phyloP scores from a whole-genome alignment of 352 stramenopile species.

The Pythium sukuiense region DNA sequence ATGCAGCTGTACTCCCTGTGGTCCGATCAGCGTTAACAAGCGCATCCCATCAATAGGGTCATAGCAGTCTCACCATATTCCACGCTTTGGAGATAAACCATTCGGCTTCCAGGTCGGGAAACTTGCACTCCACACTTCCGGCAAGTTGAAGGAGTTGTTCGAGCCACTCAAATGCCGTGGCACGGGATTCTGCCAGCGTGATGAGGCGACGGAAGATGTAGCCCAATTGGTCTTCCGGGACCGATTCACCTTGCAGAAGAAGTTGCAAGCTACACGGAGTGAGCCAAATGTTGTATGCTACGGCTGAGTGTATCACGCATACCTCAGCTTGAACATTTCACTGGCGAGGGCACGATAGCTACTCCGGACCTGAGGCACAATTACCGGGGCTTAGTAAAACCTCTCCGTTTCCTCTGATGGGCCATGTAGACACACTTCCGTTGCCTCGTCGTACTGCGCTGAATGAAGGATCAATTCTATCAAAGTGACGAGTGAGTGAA shows the following conservation, averaged over 20 bases:
- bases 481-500: neutral
- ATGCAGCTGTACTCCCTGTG: conserved; percentile 29
- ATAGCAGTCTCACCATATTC: conserved; percentile 58
- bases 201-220: conserved; percentile 70
- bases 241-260: conserved; percentile 43
- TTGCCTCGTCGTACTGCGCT: conserved; percentile 52
- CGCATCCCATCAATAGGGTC: neutral
- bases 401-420: too few relatives aligned
- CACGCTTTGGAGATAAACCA: conserved; percentile 77
- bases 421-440: conserved; percentile 25
- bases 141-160: conserved; percentile 62
- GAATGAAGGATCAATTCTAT: conserved; percentile 67
- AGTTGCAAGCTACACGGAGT: conserved; percentile 50
- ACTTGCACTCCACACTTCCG: conserved; percentile 42
- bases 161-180: conserved; percentile 51
- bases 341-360: conserved; percentile 58
- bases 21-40: neutral
- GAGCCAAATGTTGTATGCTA: neutral
- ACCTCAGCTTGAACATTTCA: conserved; percentile 67
- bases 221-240: conserved; percentile 38
- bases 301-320: neutral
- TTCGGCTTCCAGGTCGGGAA: conserved; percentile 55
- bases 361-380: conserved; percentile 38
- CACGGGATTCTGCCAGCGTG: conserved; percentile 46
- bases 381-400: too few relatives aligned